Base-by-base conservation (phyloP, 169 alveolate genomes). In the Eimeria maxima region DNA sequence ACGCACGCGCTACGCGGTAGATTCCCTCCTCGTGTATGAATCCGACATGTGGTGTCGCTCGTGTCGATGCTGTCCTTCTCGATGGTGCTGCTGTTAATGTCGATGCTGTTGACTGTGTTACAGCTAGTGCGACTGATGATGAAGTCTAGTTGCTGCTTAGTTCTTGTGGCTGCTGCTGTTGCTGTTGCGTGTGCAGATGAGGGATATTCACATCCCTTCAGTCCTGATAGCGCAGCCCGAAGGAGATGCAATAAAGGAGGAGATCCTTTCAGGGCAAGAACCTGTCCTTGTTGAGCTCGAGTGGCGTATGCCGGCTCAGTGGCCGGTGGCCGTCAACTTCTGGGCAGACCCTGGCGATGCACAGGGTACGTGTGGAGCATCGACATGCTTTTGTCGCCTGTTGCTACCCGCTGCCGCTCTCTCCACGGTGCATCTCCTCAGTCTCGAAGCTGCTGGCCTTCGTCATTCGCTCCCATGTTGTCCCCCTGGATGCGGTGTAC, bases 291-390 rank as follows among this genome's bases (percentile, higher is more conserved):
- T 92, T 44, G 95, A 92, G 38, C 44, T 92, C 53, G 95, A 92
- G 81, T 92, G 95, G 95, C 81, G 65, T 16, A 92, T 92, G 53
- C 95, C 95, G 3, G 55, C 73, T 3, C 91, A 78, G 84, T 92
- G 95, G 95, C 95, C 95, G 2, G 95, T 92, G 57, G 80, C 74
- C 27, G 91, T 92, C 24, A 86, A 92, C 73, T 92, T 92, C 91
- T 92, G 95, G 95, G 74, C 80, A 13, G 95, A 92, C 42, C 95
- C 95, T 0, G 95, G 95, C 33, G 95, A 92, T 29, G 65, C 44
- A 0, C 92, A 92, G 73, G 90, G 95, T 90, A 47, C 42, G 87
- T 83, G 55, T 50, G 8, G 11, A n/a, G 24, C 45, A 18, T 50
- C 4, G 33, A 16, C 27, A 11, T 50, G 69, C 50, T 47, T 33